Conservation (phyloP, 1,284 basidiomycete species). For the Takashimella koratensis region DNA sequence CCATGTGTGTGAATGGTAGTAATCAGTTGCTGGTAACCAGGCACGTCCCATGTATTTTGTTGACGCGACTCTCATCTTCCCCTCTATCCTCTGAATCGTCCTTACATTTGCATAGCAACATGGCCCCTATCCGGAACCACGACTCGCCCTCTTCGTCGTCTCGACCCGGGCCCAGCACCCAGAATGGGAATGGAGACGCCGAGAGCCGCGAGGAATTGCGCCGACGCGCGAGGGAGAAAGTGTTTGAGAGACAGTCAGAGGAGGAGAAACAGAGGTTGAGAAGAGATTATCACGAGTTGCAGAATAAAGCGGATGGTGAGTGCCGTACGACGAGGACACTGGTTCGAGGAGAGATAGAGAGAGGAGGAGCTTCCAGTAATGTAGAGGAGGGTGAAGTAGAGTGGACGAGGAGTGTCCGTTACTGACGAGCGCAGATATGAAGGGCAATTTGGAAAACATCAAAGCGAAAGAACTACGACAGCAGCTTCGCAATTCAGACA, state of each 20-base stretch:
- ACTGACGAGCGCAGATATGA: slow-evolving; percentile 21
- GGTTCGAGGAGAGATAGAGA: no score
- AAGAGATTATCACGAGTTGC: slow-evolving; percentile 24
- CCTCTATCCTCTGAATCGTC: no score
- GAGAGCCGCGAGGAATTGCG: neutral
- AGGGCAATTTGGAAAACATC: slow-evolving; percentile 29
- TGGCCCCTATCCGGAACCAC: no score
- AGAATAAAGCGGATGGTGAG: slow-evolving; percentile 34
- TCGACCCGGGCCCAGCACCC: no score
- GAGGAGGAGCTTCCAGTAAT: no score
- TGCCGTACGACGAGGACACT: neutral
- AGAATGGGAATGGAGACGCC: neutral
- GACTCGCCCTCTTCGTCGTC: no score
- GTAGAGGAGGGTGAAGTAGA: no score
- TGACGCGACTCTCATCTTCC: no score
- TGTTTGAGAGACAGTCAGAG: slow-evolving; percentile 25
- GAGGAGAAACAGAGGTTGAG: slow-evolving; percentile 23
- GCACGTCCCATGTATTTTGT: no score
- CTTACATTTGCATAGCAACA: no score
- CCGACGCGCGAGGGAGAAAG: slow-evolving; percentile 13
- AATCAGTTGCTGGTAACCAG: no score
- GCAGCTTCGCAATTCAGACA: slow-evolving; percentile 14
- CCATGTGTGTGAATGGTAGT: no score
- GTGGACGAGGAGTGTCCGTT: slow-evolving; percentile 2
- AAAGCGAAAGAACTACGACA: slow-evolving; percentile 17